These are phyloP conservation scores for Oleoguttula mirabilis DNA, from an alignment of 495 filamentous ascomycete species.

Conservation along the genomic window DNA sequence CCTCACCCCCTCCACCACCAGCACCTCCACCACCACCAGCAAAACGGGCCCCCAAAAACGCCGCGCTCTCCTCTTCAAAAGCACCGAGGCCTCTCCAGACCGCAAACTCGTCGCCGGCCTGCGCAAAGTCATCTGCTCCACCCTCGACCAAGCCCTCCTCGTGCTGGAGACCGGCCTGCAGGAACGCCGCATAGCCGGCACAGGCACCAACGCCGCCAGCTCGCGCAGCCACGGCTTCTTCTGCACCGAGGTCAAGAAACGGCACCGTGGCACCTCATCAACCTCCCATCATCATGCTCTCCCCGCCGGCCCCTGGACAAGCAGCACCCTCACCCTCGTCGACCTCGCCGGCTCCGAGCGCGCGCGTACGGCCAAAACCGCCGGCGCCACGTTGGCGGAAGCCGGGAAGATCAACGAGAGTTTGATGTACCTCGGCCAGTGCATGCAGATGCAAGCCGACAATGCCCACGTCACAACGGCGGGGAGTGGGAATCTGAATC, in stretches of 20 bases:
- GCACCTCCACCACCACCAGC: conserved; percentile 28
- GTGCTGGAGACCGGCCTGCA: conserved; percentile 82
- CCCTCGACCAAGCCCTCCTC: conserved; percentile 72
- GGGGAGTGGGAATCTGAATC: too few species aligned
- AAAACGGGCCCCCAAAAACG: conserved; percentile 46
- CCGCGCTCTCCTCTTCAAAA: conserved; percentile 73
- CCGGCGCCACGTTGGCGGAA: conserved; percentile 81
- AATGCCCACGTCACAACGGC: conserved; percentile 42
- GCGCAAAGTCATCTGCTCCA: conserved; percentile 79
- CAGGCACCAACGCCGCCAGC: conserved; percentile 76
- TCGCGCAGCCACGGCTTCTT: conserved; percentile 95
- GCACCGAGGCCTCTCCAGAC: conserved; percentile 70
- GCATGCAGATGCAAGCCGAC: conserved; percentile 88
- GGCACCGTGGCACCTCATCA: conserved; percentile 42
- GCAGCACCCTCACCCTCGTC: conserved; percentile 74
- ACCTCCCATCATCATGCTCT: not conserved
- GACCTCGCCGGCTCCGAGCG: conserved; percentile 91
- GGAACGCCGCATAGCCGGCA: conserved; percentile 79
- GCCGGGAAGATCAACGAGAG: conserved; percentile 97
- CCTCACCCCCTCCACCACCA: conserved; percentile 44
- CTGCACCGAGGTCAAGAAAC: conserved; percentile 85
- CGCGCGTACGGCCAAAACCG: conserved; percentile 83
- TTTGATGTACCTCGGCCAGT: conserved; percentile 96
- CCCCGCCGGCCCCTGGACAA: conserved; percentile 52
- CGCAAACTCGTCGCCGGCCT: conserved; percentile 85